Evolutionary conservation across 768 basidiomycete genomes (phyloP), one percentile per base, ranked within the genome.

Genomic region (Amanita pallidorosea): DNA sequence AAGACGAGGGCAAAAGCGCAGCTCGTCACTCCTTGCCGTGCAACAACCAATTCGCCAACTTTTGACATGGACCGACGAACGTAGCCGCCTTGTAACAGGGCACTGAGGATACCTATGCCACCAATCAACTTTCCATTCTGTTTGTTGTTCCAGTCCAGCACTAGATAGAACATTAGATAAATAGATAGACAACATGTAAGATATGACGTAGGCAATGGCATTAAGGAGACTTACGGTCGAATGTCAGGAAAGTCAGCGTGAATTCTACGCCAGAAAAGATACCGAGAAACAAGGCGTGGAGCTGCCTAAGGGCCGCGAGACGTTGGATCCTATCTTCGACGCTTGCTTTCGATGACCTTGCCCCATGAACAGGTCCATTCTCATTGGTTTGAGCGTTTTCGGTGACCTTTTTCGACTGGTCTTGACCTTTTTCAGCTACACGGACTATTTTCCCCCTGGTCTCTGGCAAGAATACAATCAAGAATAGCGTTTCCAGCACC

Each of bases 221-320:
- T 17, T 8, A 47, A n/a, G n/a, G n/a, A n/a, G 15, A 74, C 83
- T 64, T 68, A 86, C 90, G 66, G 63, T 91, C 88, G 59, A 90
- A 93, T 2, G 88, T 96, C 43, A 97, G 71, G 74, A 98, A 98
- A 0, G 92, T 95, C 18, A 99, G 72, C 0, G 95, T 99, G 66
- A 97, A 97, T 63, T 99, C 95, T 45, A 96, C 80, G 11, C 94
- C 95, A 2, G 94, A 94, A 66, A 99, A 98, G 45, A 95, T 63
- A 47, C 84, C 78, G 53, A 98, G 70, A 71, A 97, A 99, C 42
- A 83, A 65, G 63, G 92, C 85, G 63, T 98, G 94, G 13, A 88
- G 63, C 40, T 69, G 66, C 35, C 84, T 81, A 40, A 94, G 70
- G 7, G 70, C 62, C 56, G 69, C 73, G 46, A 97, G 76, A 22